phyloP scores from a whole-genome alignment of 495 filamentous ascomycete species.

The Penicillium ochrochloron region DNA sequence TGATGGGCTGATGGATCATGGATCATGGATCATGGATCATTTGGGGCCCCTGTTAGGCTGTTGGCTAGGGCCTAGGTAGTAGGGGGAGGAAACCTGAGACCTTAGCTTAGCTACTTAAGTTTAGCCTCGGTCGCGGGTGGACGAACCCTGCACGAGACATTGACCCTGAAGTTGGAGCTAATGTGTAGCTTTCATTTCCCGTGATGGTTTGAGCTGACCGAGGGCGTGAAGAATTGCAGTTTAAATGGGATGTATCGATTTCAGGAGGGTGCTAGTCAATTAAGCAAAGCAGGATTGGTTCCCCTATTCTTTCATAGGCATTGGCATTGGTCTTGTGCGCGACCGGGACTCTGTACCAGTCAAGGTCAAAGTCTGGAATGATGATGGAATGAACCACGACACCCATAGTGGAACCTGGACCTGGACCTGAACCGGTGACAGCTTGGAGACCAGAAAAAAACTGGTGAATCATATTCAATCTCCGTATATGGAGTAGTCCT shows the following conservation, averaged over 20 bases:
- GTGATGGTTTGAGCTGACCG: background rate
- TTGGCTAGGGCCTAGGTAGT: too few relatives aligned
- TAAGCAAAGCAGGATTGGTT: background rate
- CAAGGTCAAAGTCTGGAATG: background rate
- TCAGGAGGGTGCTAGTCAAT: background rate
- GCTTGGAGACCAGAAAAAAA: background rate
- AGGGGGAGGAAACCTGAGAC: conserved; percentile 3
- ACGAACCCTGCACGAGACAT: background rate
- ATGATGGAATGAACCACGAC: background rate
- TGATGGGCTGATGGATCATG: too few relatives aligned
- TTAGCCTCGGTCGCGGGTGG: conserved; percentile 10
- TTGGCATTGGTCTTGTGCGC: conserved; percentile 1
- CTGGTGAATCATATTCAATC: background rate
- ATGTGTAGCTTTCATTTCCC: background rate
- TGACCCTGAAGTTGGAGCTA: background rate
- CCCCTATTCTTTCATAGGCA: background rate
- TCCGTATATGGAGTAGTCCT: background rate
- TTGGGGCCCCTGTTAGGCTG: too few relatives aligned
- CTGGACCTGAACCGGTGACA: background rate
- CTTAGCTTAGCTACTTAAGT: conserved; percentile 1
- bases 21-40: too few relatives aligned
- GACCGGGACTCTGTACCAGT: background rate
- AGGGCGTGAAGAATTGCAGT: background rate
- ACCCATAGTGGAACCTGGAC: conserved; percentile 3
- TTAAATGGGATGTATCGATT: background rate